These are phyloP conservation scores for Moringa oleifera DNA, from an alignment of 345 rosid species.

Conservation along the genomic window DNA sequence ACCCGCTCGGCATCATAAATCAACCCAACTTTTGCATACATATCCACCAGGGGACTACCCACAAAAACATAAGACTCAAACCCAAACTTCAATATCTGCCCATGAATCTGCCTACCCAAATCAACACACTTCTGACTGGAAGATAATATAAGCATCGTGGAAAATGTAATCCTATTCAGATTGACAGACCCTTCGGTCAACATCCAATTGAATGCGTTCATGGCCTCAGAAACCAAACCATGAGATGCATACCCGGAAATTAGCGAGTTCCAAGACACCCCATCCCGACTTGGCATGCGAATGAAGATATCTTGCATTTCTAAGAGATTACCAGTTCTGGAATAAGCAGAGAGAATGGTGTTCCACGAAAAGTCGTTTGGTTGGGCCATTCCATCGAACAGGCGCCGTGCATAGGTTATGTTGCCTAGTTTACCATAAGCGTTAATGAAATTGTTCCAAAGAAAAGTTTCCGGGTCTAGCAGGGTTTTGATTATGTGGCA, in stretches of 20 bases:
- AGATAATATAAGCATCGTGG: slow-evolving; percentile 61
- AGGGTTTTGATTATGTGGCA: slow-evolving; percentile 49
- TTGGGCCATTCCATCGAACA: slow-evolving; percentile 58
- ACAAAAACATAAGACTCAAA: slow-evolving; percentile 52
- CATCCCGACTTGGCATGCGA: slow-evolving; percentile 58
- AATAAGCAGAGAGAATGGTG: slow-evolving; percentile 70
- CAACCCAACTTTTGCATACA: slow-evolving; percentile 68
- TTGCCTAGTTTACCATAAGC: slow-evolving; percentile 33
- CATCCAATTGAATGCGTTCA: slow-evolving; percentile 58
- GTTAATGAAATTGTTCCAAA: slow-evolving; percentile 48
- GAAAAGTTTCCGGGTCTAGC: slow-evolving; percentile 43
- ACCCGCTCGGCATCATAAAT: slow-evolving; percentile 54
- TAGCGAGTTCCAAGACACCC: slow-evolving; percentile 77
- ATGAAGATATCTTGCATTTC: slow-evolving; percentile 45
- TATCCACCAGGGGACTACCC: slow-evolving; percentile 71
- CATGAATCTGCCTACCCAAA: slow-evolving; percentile 73
- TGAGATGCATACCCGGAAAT: slow-evolving; percentile 59
- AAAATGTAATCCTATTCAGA: slow-evolving; percentile 68
- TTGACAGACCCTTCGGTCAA: slow-evolving; percentile 42
- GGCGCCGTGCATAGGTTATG: slow-evolving; percentile 46
- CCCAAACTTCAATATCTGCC: slow-evolving; percentile 65
- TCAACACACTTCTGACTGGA: slow-evolving; percentile 35
- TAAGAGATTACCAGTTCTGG: slow-evolving; percentile 52
- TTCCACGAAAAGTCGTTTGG: slow-evolving; percentile 81
- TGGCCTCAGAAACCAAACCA: slow-evolving; percentile 45